Evolutionary conservation across 164 flowering plant species (phyloP).

Genomic region (Vitis riparia): DNA sequence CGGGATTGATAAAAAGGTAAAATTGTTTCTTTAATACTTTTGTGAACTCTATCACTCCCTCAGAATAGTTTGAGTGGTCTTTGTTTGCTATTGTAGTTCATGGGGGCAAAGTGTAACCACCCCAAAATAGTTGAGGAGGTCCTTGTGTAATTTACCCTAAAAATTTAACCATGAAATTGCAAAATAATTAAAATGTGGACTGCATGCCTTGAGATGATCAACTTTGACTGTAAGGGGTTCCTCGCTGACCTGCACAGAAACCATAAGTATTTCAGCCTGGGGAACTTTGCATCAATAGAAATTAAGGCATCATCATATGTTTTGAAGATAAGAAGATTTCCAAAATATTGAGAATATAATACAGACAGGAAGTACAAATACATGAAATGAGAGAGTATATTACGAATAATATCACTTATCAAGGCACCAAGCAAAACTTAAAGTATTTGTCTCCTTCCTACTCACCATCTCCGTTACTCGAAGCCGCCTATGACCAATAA

Average conservation of each 20-base stretch:
- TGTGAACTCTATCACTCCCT: no score
- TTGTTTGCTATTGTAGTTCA: no score
- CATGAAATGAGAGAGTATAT: no score
- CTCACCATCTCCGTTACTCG: constrained; percentile 95
- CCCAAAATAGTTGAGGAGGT: no score
- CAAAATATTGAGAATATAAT: not conserved
- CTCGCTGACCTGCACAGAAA: constrained; percentile 69
- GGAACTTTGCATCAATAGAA: not conserved
- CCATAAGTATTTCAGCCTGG: not conserved
- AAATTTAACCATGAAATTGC: no score
- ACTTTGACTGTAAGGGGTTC: constrained; percentile 98
- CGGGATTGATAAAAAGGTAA: no score
- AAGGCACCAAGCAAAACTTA: not conserved
- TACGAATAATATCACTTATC: not conserved
- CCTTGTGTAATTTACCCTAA: no score
- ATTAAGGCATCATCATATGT: not conserved
- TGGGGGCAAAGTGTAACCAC: no score
- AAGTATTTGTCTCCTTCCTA: constrained; percentile 2
- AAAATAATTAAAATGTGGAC: constrained; percentile 1
- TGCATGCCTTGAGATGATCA: constrained; percentile 89
- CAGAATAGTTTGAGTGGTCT: no score
- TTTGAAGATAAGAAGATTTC: not conserved
- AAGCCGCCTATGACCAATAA: constrained; percentile 90
- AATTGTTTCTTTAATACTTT: no score
- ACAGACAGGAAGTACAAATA: not conserved